These are phyloP conservation scores for Bretziella fagacearum DNA, from an alignment of 2,329 filamentous ascomycete genomes.

Conservation along the genomic window DNA sequence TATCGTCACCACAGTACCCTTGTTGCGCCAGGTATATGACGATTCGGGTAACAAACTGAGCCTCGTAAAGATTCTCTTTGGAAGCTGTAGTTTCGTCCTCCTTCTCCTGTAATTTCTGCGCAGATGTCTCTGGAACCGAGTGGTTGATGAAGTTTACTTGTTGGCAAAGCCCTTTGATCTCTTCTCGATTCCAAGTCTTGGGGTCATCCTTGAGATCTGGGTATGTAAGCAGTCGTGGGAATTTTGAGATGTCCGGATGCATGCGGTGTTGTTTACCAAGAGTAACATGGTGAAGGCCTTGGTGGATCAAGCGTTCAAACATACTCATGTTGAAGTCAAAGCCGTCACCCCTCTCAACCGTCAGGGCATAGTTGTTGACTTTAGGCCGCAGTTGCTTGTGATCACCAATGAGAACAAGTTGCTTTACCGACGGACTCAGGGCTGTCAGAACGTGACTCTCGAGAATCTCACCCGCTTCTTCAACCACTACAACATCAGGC, in stretches of 20 bases:
- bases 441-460: conserved; percentile 42
- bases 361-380: conserved; percentile 41
- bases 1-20: conserved; percentile 45
- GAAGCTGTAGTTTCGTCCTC: conserved; percentile 34
- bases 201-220: conserved; percentile 39
- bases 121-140: neutral
- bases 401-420: conserved; percentile 55
- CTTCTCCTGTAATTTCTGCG: conserved; percentile 23
- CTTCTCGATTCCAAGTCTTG: conserved; percentile 29
- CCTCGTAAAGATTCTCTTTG: conserved; percentile 44
- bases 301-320: conserved; percentile 48
- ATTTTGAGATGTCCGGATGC: conserved; percentile 46
- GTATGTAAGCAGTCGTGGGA: conserved; percentile 43
- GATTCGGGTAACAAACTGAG: conserved; percentile 44
- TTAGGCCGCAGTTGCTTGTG: conserved; percentile 58
- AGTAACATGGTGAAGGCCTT: conserved; percentile 35
- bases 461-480: conserved; percentile 59
- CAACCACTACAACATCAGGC: conserved; percentile 46
- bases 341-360: conserved; percentile 28
- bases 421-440: conserved; percentile 36
- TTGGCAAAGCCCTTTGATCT: conserved; percentile 38
- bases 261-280: conserved; percentile 51
- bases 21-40: conserved; percentile 55
- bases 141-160: conserved; percentile 54
- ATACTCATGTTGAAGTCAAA: conserved; percentile 41